A percentile compares a stretch with the other conserved stretches of the same genome.
phyloP scores from a whole-genome alignment of 2,329 filamentous ascomycete genomes.

The Pezicula rhizophila region DNA sequence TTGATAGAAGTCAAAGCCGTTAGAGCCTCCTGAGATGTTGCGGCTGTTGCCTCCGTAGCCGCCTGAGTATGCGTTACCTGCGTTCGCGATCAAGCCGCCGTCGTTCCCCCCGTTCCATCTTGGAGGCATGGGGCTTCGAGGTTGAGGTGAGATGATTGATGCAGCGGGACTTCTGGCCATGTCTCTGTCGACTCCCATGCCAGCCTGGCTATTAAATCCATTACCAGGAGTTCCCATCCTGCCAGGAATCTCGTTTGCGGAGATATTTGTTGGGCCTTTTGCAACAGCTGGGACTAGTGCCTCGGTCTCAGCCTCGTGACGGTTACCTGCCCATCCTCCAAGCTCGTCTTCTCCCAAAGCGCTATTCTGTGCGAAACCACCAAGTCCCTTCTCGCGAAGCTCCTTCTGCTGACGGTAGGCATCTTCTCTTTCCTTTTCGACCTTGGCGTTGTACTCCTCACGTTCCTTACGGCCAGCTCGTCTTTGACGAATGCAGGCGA shows the following conservation, averaged over 20 bases:
- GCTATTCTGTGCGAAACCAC: slow-evolving; percentile 18
- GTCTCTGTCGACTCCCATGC: slow-evolving; percentile 3
- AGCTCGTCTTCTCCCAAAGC: slow-evolving; percentile 22
- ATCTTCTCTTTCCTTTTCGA: slow-evolving; percentile 25
- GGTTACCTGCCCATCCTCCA: slow-evolving; percentile 20
- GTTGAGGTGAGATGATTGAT: slow-evolving; percentile 8
- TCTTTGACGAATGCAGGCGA: slow-evolving; percentile 52
- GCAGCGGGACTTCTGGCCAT: slow-evolving; percentile 3
- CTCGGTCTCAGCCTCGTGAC: slow-evolving; percentile 1
- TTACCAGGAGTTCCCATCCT: slow-evolving; percentile 1
- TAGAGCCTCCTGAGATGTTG: too few species aligned
- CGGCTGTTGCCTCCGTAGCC: slow-evolving; percentile 7
- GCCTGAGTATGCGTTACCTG: slow-evolving; percentile 12
- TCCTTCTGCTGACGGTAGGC: slow-evolving; percentile 22
- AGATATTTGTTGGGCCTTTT: slow-evolving; percentile 6
- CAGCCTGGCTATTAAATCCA: slow-evolving; percentile 4
- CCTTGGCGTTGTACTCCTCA: slow-evolving; percentile 25
- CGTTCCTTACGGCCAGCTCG: slow-evolving; percentile 47
- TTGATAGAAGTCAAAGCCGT: too few species aligned
- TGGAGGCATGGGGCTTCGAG: slow-evolving; percentile 6
- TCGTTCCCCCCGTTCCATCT: slow-evolving; percentile 14
- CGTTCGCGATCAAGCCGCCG: slow-evolving; percentile 12
- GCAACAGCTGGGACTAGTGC: slow-evolving; percentile 4
- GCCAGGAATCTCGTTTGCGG: slow-evolving; percentile 8
- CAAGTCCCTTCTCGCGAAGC: slow-evolving; percentile 23